A percentile compares a stretch with the other conserved stretches of the same genome.
Conservation (phyloP, 2,329 filamentous ascomycete genomes). For the Conoideocrella luteorostrata region DNA sequence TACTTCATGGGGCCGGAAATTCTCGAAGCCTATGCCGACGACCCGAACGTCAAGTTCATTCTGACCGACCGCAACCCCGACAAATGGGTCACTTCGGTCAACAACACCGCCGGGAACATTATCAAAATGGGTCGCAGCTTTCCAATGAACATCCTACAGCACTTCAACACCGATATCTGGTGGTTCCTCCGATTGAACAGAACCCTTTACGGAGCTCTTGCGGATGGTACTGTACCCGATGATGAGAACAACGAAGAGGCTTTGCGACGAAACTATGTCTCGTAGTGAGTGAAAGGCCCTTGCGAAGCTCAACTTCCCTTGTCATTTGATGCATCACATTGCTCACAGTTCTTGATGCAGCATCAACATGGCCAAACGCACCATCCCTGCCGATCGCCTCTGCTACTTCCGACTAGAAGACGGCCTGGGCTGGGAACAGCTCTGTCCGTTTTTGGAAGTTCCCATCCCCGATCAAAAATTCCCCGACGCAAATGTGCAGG, state of each 20-base stretch:
- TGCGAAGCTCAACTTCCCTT: not conserved
- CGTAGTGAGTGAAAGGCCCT: not conserved
- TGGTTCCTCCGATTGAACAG: conserved; percentile 7
- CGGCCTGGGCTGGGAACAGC: conserved; percentile 29
- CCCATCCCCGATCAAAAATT: conserved; percentile 19
- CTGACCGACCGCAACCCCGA: conserved; percentile 27
- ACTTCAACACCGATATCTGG: conserved; percentile 16
- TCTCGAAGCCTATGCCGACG: conserved; percentile 20
- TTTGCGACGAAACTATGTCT: conserved; percentile 3
- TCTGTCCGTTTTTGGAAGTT: conserved; percentile 25
- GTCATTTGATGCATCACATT: not conserved
- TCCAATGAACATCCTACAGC: conserved; percentile 19
- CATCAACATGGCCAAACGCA: conserved; percentile 17
- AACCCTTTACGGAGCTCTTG: not conserved
- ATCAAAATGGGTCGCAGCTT: conserved; percentile 10
- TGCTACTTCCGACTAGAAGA: conserved; percentile 26
- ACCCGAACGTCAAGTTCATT: conserved; percentile 30
- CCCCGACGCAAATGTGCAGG: not conserved
- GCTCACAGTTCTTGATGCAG: conserved; percentile 10
- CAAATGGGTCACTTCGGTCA: conserved; percentile 22
- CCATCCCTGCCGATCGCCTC: conserved; percentile 21
- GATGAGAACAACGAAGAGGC: conserved; percentile 1
- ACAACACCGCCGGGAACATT: conserved; percentile 17
- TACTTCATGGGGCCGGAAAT: conserved; percentile 22
- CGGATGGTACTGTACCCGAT: conserved; percentile 1